phyloP scores from a whole-genome alignment of 495 filamentous ascomycete species.

The Patellaria atrata region DNA sequence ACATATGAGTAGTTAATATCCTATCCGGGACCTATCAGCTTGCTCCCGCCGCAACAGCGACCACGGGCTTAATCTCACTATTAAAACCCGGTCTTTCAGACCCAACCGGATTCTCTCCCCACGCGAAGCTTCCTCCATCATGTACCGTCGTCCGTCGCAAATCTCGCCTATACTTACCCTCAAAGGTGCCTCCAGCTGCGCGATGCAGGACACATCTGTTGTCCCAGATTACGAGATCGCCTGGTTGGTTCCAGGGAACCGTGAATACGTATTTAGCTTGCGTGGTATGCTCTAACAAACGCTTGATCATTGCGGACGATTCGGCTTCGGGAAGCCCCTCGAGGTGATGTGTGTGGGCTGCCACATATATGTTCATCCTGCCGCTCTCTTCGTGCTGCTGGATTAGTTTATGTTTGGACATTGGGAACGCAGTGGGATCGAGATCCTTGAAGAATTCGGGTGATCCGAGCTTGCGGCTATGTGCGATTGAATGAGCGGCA shows the following conservation, averaged over 20 bases:
- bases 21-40: no score
- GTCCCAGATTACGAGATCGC: constrained; percentile 47
- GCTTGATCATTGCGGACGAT: constrained; percentile 29
- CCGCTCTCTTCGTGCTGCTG: constrained; percentile 40
- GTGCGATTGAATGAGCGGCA: constrained; percentile 39
- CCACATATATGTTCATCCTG: constrained; percentile 40
- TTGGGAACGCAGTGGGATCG: constrained; percentile 29
- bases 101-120: no score
- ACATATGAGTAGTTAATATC: no score
- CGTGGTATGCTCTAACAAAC: constrained; percentile 33
- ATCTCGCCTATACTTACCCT: constrained; percentile 37
- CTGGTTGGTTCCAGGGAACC: constrained; percentile 33
- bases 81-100: no score
- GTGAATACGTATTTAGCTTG: constrained; percentile 35
- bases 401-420: constrained; percentile 36
- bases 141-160: constrained; percentile 40
- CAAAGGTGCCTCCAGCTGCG: constrained; percentile 33
- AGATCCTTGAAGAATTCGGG: constrained; percentile 38
- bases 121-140: constrained; percentile 15
- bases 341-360: constrained; percentile 41
- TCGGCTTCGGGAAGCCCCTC: constrained; percentile 31
- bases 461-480: constrained; percentile 38
- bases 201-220: constrained; percentile 43
- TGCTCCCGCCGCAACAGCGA: no score
- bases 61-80: no score